Evolutionary conservation across 495 filamentous ascomycete species (phyloP).

Genomic region (Pyronema omphalodes): DNA sequence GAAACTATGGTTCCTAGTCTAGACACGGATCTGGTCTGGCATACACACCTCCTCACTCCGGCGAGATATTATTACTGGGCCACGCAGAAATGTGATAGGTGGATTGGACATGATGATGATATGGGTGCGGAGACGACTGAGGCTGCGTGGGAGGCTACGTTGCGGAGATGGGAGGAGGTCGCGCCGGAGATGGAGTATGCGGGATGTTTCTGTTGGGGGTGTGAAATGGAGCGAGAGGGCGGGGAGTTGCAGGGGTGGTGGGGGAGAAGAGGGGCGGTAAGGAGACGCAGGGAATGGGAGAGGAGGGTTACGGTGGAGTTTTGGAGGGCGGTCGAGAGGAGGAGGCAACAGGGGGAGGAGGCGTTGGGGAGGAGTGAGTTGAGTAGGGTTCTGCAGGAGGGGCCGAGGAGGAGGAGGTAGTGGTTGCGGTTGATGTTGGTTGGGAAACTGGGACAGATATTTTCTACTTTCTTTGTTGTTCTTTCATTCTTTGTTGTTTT

Average conservation of each 20-base stretch:
- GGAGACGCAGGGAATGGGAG: constrained; percentile 14
- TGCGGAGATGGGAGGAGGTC: constrained; percentile 43
- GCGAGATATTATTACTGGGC: constrained; percentile 38
- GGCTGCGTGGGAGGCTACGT: constrained; percentile 55
- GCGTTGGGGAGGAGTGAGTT: constrained; percentile 4
- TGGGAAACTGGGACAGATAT: too few species aligned
- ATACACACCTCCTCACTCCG: constrained; percentile 50
- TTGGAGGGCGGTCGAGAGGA: constrained; percentile 19
- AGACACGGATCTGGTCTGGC: constrained; percentile 79
- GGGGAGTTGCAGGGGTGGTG: constrained; percentile 8
- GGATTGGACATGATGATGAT: constrained; percentile 79
- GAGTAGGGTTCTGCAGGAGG: neutral
- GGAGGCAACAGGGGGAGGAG: constrained; percentile 1
- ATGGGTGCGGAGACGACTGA: constrained; percentile 46
- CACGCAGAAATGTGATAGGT: constrained; percentile 25
- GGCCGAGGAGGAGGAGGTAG: neutral
- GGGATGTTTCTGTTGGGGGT: constrained; percentile 84
- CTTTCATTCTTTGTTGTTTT: too few species aligned
- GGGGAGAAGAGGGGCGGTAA: constrained; percentile 5
- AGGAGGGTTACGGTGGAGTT: constrained; percentile 18
- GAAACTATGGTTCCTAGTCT: constrained; percentile 59
- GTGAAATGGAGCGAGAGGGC: constrained; percentile 33
- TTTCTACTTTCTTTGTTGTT: too few species aligned
- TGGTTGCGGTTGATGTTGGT: too few species aligned
- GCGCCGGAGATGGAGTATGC: constrained; percentile 46